Percentiles rank a stretch among this genome's conserved stretches.
These are phyloP conservation scores for Vitis labrusca DNA, from an alignment of 164 flowering plant genomes.

Conservation along the genomic window DNA sequence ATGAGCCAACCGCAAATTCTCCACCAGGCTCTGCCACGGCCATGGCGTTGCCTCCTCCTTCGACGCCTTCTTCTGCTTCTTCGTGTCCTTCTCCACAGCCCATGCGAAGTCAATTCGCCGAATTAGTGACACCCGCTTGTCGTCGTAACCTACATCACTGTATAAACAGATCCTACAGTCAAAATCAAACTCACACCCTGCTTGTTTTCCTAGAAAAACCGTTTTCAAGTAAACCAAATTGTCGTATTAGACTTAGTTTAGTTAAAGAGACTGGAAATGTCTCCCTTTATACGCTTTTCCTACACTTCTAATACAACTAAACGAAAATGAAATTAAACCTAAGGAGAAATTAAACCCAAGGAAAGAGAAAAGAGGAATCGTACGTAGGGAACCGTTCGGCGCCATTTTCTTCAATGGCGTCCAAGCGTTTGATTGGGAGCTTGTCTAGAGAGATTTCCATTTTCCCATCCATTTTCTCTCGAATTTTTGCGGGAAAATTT, in stretches of 20 bases:
- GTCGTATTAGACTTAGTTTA: no score
- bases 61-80: constrained; percentile 64
- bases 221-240: no score
- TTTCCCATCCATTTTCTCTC: constrained; percentile 41
- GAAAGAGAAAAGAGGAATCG: constrained; percentile 5
- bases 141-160: constrained; percentile 78
- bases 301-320: not conserved
- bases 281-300: not conserved
- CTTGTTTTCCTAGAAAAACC: no score
- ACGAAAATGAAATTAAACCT: not conserved
- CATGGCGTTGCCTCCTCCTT: constrained; percentile 57
- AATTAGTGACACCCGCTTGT: constrained; percentile 73
- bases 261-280: not conserved
- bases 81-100: constrained; percentile 80
- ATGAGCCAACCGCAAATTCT: constrained; percentile 82
- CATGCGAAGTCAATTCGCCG: constrained; percentile 85
- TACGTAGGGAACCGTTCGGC: constrained; percentile 76
- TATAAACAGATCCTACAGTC: not conserved
- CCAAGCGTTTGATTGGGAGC: constrained; percentile 87
- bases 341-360: not conserved
- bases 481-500: constrained; percentile 8
- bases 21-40: constrained; percentile 88
- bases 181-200: no score
- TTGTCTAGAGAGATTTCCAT: constrained; percentile 79
- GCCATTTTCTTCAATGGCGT: constrained; percentile 81